Base-by-base conservation (phyloP, 139 green algal genomes). In the Micromonas pusilla region DNA sequence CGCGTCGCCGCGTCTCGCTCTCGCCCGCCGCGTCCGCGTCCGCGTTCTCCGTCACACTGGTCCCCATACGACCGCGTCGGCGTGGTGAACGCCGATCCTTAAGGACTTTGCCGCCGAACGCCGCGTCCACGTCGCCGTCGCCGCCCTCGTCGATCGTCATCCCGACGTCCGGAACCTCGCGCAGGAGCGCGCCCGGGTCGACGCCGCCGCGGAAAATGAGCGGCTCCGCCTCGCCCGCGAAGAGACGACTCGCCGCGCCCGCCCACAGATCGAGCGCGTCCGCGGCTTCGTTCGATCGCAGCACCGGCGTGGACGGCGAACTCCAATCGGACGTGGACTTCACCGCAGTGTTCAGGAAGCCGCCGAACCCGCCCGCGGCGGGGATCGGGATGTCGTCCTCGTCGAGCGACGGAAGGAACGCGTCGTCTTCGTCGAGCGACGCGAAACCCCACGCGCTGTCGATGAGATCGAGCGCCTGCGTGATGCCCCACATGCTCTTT, bases 391-490 rank as follows among this genome's bases (percentile, higher is more conserved):
- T 62, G 34, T 62, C 37, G 37, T 39, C 68, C 45, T 57, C 45
- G 45, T 57, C 45, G 45, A 57, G 45, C 45, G 45, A 57, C 9
- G 45, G 45, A 16, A 57, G 45, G 37, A 63, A 36, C 21, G n/a
- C 68, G 63, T 32, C 31, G n/a, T 75, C 37, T 23, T 75, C 37
- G 30, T 75, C 68, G 6, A 75, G 53, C 34, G 52, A 38, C n/a
- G 52, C 68, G 68, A 62, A 75, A 25, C 26, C 30, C 68, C 68
- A 75, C 37, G 68, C 68, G 68, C 68, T 39, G 68, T 75, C 68
- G 68, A 75, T 38, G 25, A 75, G 53, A 34, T 62, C 38, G 23
- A 75, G 30, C 36, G 68, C 68, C 6, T 62, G 37, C 68, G 68
- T 62, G 36, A 75, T 39, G 21, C 23, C 30, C 36, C 68, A 63